Conservation (phyloP, 1,139 yeast species). For the Yamadazyma songkhlaensis region DNA sequence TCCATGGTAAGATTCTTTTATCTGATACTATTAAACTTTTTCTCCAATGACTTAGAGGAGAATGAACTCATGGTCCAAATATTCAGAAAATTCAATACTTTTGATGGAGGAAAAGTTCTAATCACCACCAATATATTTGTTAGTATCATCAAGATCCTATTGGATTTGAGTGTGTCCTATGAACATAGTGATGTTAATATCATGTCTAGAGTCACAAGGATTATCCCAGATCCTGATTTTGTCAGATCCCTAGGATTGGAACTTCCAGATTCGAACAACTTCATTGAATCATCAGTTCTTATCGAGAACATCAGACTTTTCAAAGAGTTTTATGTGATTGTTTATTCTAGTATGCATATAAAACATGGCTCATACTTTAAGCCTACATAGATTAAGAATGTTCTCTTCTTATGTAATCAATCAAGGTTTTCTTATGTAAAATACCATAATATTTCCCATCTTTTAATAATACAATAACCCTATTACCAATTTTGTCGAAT, state of each 20-base stretch:
- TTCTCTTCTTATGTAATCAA: slow-evolving; percentile 40
- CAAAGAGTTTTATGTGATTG: slow-evolving; percentile 1
- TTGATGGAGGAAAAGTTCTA: not conserved
- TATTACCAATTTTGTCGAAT: slow-evolving; percentile 53
- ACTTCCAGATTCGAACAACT: too few relatives aligned
- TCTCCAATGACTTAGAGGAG: not conserved
- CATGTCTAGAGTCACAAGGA: too few relatives aligned
- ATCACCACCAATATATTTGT: not conserved
- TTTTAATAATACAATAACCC: slow-evolving; percentile 50
- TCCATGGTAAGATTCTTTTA: not conserved
- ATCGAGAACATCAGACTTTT: slow-evolving; percentile 2
- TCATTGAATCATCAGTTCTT: too few relatives aligned
- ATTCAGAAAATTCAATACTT: not conserved
- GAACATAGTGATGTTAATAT: too few relatives aligned
- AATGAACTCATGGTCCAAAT: not conserved
- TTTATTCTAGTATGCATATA: slow-evolving; percentile 1
- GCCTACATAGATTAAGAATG: not conserved
- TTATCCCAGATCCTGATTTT: too few relatives aligned
- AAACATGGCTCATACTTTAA: not conserved
- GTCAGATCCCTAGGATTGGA: too few relatives aligned
- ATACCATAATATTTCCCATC: slow-evolving; percentile 53
- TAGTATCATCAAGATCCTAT: not conserved
- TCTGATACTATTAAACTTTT: not conserved
- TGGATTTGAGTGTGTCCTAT: too few relatives aligned
- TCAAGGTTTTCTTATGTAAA: slow-evolving; percentile 54